Evolutionary conservation across 2,329 filamentous ascomycete species (phyloP), one percentile per base, ranked within the genome.

Genomic region (Bipolaris cookei): DNA sequence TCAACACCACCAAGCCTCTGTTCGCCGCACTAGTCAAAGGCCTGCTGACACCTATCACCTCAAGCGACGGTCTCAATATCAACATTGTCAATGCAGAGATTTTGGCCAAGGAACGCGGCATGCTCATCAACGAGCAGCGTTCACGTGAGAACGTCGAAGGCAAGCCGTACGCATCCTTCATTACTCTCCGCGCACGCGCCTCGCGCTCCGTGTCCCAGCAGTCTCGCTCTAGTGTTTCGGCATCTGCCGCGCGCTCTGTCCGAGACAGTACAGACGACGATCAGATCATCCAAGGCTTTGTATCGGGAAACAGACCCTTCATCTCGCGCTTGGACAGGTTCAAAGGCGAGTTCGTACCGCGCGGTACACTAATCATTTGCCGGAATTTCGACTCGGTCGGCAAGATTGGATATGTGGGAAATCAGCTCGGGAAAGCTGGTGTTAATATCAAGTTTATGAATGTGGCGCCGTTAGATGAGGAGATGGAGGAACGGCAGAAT

Each of bases 371-470:
- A 56, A 80, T 93, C n/a, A 88, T 94, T 57, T 84, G 91, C 67
- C 85, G 91, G 69, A 94, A 94, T 77, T 92, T 90, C 68, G 90
- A 95, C 70, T 84, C 88, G 62, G 90, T 90, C 0, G 91, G 91
- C 10, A 93, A 92, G 80, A 94, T 95, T 72, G 91, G 91, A 2
- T 86, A 87, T 35, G 90, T 95, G 2, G 91, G 91, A 0, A 87
- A 83, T 56, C 82, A 87, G 49, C 78, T 94, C 23, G 91, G 90
- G 0, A 82, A 82, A 35, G 84, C 89, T 35, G 86, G 86, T 0
- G 86, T 95, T 50, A 95, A 95, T 69, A 91, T 94, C 73, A 84
- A 84, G 43, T 92, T 88, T 71, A 95, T 94, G 91, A 88, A 86
- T 69, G 90, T 93, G 1, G 83, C 84, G 45, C 83, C 83, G 7